Percentiles rank a stretch among this genome's conserved stretches.
Conservation (phyloP, 768 basidiomycete genomes). For the Kwoniella sp. region DNA sequence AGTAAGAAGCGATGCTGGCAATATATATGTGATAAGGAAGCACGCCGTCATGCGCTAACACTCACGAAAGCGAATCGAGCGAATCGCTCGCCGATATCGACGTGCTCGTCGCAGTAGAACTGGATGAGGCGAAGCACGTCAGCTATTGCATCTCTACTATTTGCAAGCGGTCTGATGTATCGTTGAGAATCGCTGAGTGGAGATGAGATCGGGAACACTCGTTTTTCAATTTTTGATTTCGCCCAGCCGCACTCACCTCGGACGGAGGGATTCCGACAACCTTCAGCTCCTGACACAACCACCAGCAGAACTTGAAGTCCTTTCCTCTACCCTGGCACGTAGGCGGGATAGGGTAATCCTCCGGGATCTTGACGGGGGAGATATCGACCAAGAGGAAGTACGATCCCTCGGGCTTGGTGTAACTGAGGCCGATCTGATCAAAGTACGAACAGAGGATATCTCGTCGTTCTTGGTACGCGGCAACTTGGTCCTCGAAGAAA, state of each 20-base stretch:
- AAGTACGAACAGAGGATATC: constrained; percentile 75
- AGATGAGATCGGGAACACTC: no score
- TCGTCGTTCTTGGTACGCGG: constrained; percentile 80
- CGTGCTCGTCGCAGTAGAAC: constrained; percentile 92
- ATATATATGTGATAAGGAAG: no score
- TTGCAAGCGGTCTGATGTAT: no score
- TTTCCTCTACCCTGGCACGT: constrained; percentile 75
- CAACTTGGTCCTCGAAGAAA: constrained; percentile 76
- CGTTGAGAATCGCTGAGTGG: no score
- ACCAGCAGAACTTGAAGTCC: constrained; percentile 96
- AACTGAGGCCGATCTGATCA: constrained; percentile 78
- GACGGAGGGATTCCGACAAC: constrained; percentile 94
- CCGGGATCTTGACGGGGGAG: constrained; percentile 69
- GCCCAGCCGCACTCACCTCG: constrained; percentile 70
- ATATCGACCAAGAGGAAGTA: constrained; percentile 76
- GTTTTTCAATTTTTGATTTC: no score
- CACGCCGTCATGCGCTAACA: constrained; percentile 6
- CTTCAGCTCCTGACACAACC: constrained; percentile 84
- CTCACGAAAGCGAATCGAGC: constrained; percentile 71
- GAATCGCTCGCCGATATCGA: constrained; percentile 80
- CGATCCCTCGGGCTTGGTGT: constrained; percentile 83
- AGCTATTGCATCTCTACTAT: no score
- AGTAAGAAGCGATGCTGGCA: background rate
- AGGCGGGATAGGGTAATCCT: constrained; percentile 78
- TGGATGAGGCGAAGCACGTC: constrained; percentile 54